Evolutionary conservation across 2,329 filamentous ascomycete genomes (phyloP).

Genomic region (Penicillium sp.): DNA sequence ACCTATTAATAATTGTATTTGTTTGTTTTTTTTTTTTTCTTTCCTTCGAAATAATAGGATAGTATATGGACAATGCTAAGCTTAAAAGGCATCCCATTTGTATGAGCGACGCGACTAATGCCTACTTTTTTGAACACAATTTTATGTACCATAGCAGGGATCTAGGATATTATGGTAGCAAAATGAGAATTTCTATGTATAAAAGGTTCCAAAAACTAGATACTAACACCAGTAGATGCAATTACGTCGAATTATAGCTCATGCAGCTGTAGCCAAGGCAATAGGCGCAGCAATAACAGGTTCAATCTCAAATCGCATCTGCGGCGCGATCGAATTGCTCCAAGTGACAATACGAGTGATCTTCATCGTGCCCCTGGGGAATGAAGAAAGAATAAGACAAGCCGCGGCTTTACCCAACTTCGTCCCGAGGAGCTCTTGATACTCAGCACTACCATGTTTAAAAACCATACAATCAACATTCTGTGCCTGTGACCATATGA

Average conservation of each 20-base stretch:
- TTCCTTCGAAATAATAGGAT: too few species aligned
- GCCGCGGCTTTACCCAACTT: background rate
- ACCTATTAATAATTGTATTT: too few species aligned
- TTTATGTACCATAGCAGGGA: background rate
- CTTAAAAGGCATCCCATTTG: background rate
- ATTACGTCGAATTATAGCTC: background rate
- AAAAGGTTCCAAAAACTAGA: too few species aligned
- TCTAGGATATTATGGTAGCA: too few species aligned
- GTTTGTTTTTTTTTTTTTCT: too few species aligned
- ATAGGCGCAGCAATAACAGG: background rate
- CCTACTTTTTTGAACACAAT: background rate
- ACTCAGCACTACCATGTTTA: background rate
- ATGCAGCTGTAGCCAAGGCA: background rate
- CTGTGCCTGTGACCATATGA: background rate
- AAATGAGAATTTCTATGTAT: background rate
- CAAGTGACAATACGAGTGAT: slow-evolving; percentile 1
- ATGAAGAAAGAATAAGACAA: background rate
- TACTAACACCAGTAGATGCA: background rate
- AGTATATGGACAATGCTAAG: background rate
- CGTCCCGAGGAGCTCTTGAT: slow-evolving; percentile 4
- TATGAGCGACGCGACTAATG: background rate
- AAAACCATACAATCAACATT: background rate
- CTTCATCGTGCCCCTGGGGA: background rate
- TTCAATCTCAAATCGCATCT: slow-evolving; percentile 2
- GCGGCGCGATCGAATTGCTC: background rate